Percentiles rank a stretch among this genome's conserved stretches.
Evolutionary conservation across 441 rosid species (phyloP).

Genomic region (Cnidoscolus chayamansa): DNA sequence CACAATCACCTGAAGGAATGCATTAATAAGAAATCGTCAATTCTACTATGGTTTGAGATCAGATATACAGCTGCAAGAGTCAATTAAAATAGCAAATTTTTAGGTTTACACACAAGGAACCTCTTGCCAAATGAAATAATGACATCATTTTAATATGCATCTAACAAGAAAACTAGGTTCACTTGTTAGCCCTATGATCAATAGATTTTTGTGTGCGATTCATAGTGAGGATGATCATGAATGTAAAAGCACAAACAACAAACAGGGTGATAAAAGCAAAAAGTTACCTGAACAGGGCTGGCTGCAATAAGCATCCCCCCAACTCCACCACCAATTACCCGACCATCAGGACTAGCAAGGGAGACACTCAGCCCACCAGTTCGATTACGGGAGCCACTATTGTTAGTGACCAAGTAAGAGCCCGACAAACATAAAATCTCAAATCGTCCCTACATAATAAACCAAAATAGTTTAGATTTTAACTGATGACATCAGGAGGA

Average conservation of each 20-base stretch:
- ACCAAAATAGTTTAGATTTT: conserved; percentile 1
- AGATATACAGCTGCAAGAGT: background rate
- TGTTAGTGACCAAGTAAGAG: conserved; percentile 56
- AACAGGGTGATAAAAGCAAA: conserved; percentile 4
- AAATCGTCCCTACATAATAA: conserved; percentile 64
- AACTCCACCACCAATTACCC: conserved; percentile 86
- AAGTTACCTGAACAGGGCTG: conserved; percentile 71
- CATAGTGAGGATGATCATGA: background rate
- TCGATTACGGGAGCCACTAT: conserved; percentile 50
- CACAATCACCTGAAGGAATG: conserved; percentile 56
- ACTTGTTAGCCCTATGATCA: background rate
- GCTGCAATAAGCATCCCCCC: conserved; percentile 90
- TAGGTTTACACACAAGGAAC: no score
- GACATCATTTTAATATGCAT: background rate
- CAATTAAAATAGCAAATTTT: no score
- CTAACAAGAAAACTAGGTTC: background rate
- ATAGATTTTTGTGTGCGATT: background rate
- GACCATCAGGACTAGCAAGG: conserved; percentile 92
- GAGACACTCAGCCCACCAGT: conserved; percentile 74
- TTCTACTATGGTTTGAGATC: background rate
- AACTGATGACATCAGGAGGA: conserved; percentile 2
- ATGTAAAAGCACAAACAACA: background rate
- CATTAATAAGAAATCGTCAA: conserved; percentile 10
- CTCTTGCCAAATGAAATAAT: background rate
- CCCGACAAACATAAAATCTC: conserved; percentile 84